Percentiles rank a stretch among this genome's conserved stretches.
Conservation (phyloP, 805 yeast genomes). For the Phaffomyces thermotolerans region DNA sequence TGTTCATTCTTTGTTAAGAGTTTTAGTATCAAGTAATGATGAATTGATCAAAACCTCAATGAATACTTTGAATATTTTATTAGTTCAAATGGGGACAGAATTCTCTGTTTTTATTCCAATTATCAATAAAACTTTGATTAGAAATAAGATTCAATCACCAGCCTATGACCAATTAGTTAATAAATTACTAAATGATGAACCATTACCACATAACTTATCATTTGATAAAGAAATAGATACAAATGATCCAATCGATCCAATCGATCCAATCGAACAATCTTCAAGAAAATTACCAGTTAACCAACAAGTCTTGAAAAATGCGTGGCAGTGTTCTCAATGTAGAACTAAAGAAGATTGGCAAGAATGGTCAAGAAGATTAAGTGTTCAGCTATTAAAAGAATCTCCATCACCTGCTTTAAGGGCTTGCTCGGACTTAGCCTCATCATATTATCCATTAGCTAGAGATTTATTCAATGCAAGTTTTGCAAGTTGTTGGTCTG, state of each 20-base stretch:
- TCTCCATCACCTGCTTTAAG: slow-evolving; percentile 92
- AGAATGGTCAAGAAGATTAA: slow-evolving; percentile 87
- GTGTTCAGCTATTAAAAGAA: slow-evolving; percentile 80
- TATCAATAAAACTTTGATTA: slow-evolving; percentile 57
- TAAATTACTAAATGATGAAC: slow-evolving; percentile 75
- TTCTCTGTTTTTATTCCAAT: slow-evolving; percentile 82
- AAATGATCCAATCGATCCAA: slow-evolving; percentile 34
- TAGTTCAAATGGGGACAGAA: slow-evolving; percentile 77
- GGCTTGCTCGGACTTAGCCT: slow-evolving; percentile 86
- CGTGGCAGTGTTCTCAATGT: slow-evolving; percentile 89
- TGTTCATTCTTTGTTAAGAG: slow-evolving; percentile 76
- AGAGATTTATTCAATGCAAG: slow-evolving; percentile 89
- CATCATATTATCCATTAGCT: slow-evolving; percentile 81
- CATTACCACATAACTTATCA: slow-evolving; percentile 69
- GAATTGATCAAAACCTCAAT: slow-evolving; percentile 61
- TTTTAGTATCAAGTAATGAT: slow-evolving; percentile 43
- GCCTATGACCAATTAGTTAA: slow-evolving; percentile 76
- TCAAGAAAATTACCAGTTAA: slow-evolving; percentile 69
- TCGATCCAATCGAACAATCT: slow-evolving; percentile 58
- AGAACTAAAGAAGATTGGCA: slow-evolving; percentile 96
- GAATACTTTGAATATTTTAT: slow-evolving; percentile 71
- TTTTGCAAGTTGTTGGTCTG: slow-evolving; percentile 94
- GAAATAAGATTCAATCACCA: slow-evolving; percentile 58
- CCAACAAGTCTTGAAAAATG: slow-evolving; percentile 56
- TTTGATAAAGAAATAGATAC: slow-evolving; percentile 52